Evolutionary conservation across 176 grass and related monocot genomes (phyloP).

Genomic region (Ensete glaucum): DNA sequence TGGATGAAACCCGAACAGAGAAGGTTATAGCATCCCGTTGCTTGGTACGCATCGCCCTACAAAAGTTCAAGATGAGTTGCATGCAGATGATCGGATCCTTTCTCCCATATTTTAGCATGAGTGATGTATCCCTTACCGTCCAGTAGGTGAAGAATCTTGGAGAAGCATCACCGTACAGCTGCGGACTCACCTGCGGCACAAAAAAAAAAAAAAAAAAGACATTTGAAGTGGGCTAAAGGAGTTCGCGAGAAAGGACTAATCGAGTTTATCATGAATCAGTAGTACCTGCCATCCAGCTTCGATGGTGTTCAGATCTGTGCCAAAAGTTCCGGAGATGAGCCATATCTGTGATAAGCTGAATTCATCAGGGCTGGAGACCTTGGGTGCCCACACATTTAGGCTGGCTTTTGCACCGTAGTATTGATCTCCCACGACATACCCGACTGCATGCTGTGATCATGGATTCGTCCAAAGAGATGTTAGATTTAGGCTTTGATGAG

Average conservation of each 20-base stretch:
- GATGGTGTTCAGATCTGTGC: conserved; percentile 92
- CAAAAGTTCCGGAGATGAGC: conserved; percentile 83
- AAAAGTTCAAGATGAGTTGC: background rate
- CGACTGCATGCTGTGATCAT: conserved; percentile 65
- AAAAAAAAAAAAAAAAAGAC: too few relatives aligned
- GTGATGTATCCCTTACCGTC: conserved; percentile 45
- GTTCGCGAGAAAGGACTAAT: background rate
- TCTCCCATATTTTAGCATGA: background rate
- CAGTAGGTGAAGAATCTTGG: conserved; percentile 96
- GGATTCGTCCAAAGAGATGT: too few relatives aligned
- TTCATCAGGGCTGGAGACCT: conserved; percentile 52
- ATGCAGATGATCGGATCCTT: background rate
- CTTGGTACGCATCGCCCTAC: conserved; percentile 86
- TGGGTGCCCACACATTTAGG: conserved; percentile 83
- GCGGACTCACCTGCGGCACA: conserved; percentile 60
- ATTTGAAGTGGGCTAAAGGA: background rate
- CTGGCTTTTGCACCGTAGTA: conserved; percentile 81
- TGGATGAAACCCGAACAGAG: conserved; percentile 92
- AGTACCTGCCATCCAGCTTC: conserved; percentile 93
- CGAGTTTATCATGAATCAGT: background rate
- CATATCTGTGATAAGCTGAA: conserved; percentile 94
- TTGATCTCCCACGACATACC: conserved; percentile 57
- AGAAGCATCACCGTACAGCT: conserved; percentile 69
- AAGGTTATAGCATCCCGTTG: conserved; percentile 91
- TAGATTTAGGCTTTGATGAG: too few relatives aligned